These are phyloP conservation scores for Fusarium subtropicale DNA, from an alignment of 2,329 filamentous ascomycete genomes.

Conservation along the genomic window DNA sequence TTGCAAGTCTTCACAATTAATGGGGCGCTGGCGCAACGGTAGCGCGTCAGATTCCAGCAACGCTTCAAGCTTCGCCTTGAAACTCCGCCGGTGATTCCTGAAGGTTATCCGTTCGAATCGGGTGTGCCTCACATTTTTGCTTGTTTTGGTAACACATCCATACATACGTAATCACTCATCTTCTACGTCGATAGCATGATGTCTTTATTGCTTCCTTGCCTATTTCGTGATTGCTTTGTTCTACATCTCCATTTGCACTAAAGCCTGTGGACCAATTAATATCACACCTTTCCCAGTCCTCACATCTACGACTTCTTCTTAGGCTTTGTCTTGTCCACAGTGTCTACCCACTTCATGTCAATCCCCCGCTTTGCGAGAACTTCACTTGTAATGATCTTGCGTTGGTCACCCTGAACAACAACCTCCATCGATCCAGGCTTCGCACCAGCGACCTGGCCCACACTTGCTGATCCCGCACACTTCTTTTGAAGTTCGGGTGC, in stretches of 20 bases:
- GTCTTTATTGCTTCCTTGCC: background rate
- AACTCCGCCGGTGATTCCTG: conserved; percentile 13
- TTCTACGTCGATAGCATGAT: no score
- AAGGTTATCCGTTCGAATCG: conserved; percentile 29
- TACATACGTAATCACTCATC: no score
- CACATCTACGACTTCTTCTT: conserved; percentile 34
- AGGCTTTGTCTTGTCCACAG: conserved; percentile 39
- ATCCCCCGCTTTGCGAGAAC: conserved; percentile 31
- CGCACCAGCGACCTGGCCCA: conserved; percentile 38
- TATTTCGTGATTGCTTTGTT: background rate
- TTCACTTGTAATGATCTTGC: conserved; percentile 31
- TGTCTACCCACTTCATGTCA: conserved; percentile 40
- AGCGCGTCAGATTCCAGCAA: conserved; percentile 31
- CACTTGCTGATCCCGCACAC: conserved; percentile 40
- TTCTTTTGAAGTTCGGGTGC: conserved; percentile 43
- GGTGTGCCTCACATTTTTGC: conserved; percentile 23
- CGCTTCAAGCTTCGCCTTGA: background rate
- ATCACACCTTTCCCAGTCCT: no score
- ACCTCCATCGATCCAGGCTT: conserved; percentile 41
- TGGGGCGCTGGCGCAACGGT: conserved; percentile 28
- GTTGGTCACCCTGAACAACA: conserved; percentile 41
- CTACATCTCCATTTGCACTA: no score
- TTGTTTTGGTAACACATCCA: background rate
- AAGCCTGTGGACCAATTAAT: background rate
- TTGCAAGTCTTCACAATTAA: accelerated